Percentiles rank a stretch among this genome's conserved stretches.
These are phyloP conservation scores for Floccularia luteovirens DNA, from an alignment of 768 basidiomycete species.

Conservation along the genomic window DNA sequence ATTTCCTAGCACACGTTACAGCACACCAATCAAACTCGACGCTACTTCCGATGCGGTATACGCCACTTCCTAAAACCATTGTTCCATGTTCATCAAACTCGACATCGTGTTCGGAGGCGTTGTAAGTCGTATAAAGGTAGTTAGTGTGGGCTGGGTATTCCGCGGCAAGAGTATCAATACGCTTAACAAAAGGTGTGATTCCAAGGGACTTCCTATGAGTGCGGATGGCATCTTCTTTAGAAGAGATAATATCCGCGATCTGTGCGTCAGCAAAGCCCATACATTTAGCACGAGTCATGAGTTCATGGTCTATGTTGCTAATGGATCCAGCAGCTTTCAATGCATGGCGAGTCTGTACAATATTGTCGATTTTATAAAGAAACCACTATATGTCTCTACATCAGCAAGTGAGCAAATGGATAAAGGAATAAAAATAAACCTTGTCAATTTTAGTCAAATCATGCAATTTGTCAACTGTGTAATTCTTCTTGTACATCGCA, in stretches of 20 bases:
- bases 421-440: conserved; percentile 27
- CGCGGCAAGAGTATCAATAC: conserved; percentile 97
- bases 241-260: conserved; percentile 74
- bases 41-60: conserved; percentile 96
- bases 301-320: conserved; percentile 59
- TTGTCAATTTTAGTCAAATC: conserved; percentile 98
- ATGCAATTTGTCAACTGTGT: conserved; percentile 85
- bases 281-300: conserved; percentile 83
- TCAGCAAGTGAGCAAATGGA: conserved; percentile 1
- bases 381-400: conserved; percentile 68
- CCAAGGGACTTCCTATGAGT: conserved; percentile 79
- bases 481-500: conserved; percentile 92
- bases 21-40: conserved; percentile 99
- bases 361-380: conserved; percentile 98
- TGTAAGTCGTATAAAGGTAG: conserved; percentile 99
- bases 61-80: conserved; percentile 98
- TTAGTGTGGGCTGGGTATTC: conserved; percentile 99
- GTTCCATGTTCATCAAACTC: conserved; percentile 94
- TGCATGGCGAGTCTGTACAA: conserved; percentile 78
- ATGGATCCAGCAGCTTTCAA: conserved; percentile 67
- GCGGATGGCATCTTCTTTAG: conserved; percentile 74
- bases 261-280: conserved; percentile 96
- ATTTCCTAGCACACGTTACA: conserved; percentile 93
- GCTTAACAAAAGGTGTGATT: conserved; percentile 96
- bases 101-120: conserved; percentile 92